phyloP scores from a whole-genome alignment of 139 green algal genomes.

The Mesotaenium endlicherianum region DNA sequence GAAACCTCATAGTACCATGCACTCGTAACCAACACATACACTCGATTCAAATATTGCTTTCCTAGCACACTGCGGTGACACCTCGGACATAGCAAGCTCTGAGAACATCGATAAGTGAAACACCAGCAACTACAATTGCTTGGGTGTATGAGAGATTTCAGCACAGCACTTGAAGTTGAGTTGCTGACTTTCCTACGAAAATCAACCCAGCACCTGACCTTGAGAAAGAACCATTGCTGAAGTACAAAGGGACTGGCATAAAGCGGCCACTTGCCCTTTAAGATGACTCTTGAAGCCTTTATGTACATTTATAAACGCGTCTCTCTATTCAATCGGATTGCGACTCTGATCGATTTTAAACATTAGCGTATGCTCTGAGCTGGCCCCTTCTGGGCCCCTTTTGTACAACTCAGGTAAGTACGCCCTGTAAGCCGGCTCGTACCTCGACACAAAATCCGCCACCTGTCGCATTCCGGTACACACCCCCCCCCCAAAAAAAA shows the following conservation, averaged over 20 bases:
- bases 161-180: not conserved
- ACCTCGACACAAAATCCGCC: conserved; percentile 87
- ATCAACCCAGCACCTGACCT: not conserved
- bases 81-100: too few relatives aligned
- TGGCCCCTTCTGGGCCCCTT: conserved; percentile 1
- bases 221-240: not conserved
- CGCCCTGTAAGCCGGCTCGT: conserved; percentile 93
- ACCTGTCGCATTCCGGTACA: conserved; percentile 16
- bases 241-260: not conserved
- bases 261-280: not conserved
- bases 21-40: too few relatives aligned
- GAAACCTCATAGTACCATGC: too few relatives aligned
- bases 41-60: too few relatives aligned
- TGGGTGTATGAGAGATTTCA: not conserved
- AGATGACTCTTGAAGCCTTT: too few relatives aligned
- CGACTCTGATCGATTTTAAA: conserved; percentile 33
- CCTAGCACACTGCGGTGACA: too few relatives aligned
- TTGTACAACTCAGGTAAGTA: conserved; percentile 78
- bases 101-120: too few relatives aligned
- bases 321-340: conserved; percentile 28
- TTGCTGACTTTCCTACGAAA: not conserved
- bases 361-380: not conserved
- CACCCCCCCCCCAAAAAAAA: not conserved
- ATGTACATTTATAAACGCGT: too few relatives aligned
- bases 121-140: too few relatives aligned